phyloP scores from a whole-genome alignment of 805 yeast genomes.

The Myxozyma monticola region DNA sequence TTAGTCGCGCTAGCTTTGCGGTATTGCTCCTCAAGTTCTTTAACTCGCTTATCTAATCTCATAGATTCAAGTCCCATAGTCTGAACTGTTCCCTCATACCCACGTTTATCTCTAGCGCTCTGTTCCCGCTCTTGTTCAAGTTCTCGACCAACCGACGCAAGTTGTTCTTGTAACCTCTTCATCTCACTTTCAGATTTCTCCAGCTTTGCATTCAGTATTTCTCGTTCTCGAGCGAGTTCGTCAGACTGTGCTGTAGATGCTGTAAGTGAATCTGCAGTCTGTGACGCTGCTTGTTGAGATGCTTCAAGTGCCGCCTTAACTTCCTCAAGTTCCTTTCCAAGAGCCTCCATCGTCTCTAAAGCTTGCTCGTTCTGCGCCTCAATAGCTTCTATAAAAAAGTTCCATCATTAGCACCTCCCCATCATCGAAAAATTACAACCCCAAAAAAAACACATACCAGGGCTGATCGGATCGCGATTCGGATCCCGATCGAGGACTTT shows the following conservation, averaged over 20 bases:
- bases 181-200: conserved; percentile 5
- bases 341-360: conserved; percentile 16
- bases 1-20: conserved; percentile 35
- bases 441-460: conserved; percentile 11
- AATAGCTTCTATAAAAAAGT: conserved; percentile 13
- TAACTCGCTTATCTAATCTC: conserved; percentile 30
- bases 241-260: conserved; percentile 6
- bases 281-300: not conserved
- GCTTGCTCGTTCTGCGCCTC: conserved; percentile 28
- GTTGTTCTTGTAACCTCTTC: conserved; percentile 9
- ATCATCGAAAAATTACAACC: too few relatives aligned
- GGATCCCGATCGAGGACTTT: conserved; percentile 77
- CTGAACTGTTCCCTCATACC: conserved; percentile 24
- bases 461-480: conserved; percentile 57
- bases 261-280: conserved; percentile 7
- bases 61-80: conserved; percentile 37
- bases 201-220: conserved; percentile 2
- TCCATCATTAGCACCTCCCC: not conserved
- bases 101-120: conserved; percentile 6
- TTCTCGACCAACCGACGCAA: conserved; percentile 10
- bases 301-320: conserved; percentile 6
- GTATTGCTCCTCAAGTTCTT: conserved; percentile 43
- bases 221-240: conserved; percentile 3
- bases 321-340: conserved; percentile 16
- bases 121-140: conserved; percentile 21